These are phyloP conservation scores for Capsicum baccatum DNA, from an alignment of 257 asterid genomes.

Conservation along the genomic window DNA sequence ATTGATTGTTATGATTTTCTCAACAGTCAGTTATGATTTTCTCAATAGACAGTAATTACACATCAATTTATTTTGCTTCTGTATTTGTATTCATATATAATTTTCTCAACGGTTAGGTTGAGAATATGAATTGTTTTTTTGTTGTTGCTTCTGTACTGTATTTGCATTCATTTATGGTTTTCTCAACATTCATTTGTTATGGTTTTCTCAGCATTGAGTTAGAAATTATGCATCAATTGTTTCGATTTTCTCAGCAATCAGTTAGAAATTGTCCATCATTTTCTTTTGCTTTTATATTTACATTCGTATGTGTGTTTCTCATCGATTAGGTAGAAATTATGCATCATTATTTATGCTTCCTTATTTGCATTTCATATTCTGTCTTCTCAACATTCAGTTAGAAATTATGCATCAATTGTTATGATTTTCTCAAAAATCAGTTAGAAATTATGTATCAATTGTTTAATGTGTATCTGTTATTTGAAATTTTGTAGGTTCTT, in stretches of 20 bases:
- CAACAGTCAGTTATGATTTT: not conserved
- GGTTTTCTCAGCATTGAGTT: not conserved
- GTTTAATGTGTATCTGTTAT: not conserved
- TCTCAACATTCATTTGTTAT: no score
- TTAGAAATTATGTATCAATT: not conserved
- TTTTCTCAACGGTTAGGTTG: not conserved
- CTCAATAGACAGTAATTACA: no score
- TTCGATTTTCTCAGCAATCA: not conserved
- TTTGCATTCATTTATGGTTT: no score
- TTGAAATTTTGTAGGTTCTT: constrained; percentile 44
- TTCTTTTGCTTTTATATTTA: no score
- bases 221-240: not conserved
- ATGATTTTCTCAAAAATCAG: no score
- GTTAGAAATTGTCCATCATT: not conserved
- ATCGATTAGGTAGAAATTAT: not conserved
- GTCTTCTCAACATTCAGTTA: not conserved
- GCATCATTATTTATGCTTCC: not conserved
- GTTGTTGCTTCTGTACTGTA: no score
- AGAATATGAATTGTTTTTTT: not conserved
- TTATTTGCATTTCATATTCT: not conserved
- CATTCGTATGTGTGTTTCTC: not conserved
- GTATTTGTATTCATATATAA: no score
- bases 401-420: no score
- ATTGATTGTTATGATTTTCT: not conserved
- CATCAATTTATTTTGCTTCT: no score